Evolutionary conservation across 768 basidiomycete species (phyloP).

Genomic region (Sistotremastrum suecicum): DNA sequence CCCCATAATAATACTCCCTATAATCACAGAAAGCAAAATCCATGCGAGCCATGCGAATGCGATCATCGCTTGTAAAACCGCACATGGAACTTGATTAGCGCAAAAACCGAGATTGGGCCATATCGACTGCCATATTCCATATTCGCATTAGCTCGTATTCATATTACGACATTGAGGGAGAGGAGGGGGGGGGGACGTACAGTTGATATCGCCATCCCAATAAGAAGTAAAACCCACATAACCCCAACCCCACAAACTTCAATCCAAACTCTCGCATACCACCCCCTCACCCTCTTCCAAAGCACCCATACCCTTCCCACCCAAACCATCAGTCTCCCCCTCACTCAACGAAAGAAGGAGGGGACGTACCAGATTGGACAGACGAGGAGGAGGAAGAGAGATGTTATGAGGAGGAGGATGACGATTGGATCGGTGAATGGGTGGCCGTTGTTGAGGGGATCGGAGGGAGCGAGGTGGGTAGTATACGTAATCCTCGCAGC

Average conservation of each 20-base stretch:
- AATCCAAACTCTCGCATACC: no score
- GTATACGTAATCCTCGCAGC: slow-evolving; percentile 56
- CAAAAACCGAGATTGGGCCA: slow-evolving; percentile 61
- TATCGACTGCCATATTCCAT: no score
- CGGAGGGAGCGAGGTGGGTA: slow-evolving; percentile 31
- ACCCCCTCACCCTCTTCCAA: no score
- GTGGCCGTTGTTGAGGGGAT: slow-evolving; percentile 41
- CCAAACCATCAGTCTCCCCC: no score
- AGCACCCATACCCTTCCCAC: no score
- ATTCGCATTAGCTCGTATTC: not conserved
- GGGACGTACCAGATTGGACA: no score
- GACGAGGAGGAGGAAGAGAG: no score
- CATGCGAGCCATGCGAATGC: slow-evolving; percentile 70
- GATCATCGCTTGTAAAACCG: slow-evolving; percentile 52
- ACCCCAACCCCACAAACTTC: not conserved
- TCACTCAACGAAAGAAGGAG: no score
- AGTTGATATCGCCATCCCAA: not conserved
- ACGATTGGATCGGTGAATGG: slow-evolving; percentile 40
- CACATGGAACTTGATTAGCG: slow-evolving; percentile 42
- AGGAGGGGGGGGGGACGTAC: not conserved
- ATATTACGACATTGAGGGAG: slow-evolving; percentile 16
- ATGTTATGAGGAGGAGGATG: no score
- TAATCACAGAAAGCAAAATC: slow-evolving; percentile 35
- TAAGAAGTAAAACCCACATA: no score
- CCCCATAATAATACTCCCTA: no score